Conservation (phyloP, 768 basidiomycete species). For the Psilocybe tampanensis region DNA sequence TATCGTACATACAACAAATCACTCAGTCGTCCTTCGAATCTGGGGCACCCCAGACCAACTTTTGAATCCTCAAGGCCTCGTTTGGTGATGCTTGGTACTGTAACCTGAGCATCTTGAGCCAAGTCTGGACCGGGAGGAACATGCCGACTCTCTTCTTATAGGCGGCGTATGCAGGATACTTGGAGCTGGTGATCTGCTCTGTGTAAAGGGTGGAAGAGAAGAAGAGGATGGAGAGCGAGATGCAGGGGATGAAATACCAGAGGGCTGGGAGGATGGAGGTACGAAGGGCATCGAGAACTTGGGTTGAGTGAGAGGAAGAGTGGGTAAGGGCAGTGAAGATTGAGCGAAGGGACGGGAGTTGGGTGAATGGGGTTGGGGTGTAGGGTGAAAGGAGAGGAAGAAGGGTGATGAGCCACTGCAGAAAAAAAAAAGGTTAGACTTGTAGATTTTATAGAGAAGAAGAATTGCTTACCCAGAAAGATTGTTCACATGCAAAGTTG, state of each 20-base stretch:
- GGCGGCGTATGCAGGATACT: slow-evolving; percentile 71
- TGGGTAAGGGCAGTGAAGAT: slow-evolving; percentile 14
- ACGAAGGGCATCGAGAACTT: slow-evolving; percentile 27
- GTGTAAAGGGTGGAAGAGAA: slow-evolving; percentile 77
- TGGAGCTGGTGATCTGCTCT: slow-evolving; percentile 74
- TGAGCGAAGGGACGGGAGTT: slow-evolving; percentile 17
- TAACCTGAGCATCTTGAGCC: slow-evolving; percentile 12
- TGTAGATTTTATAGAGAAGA: too few relatives aligned
- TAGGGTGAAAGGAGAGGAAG: slow-evolving; percentile 59
- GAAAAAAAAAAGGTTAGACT: background rate
- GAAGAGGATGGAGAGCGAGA: slow-evolving; percentile 73
- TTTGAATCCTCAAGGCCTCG: slow-evolving; percentile 14
- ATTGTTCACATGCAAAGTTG: slow-evolving; percentile 90
- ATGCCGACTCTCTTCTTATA: slow-evolving; percentile 83
- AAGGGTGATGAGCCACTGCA: slow-evolving; percentile 67
- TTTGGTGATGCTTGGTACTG: slow-evolving; percentile 8
- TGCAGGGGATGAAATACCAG: slow-evolving; percentile 49
- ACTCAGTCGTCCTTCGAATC: slow-evolving; percentile 4
- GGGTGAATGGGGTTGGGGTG: slow-evolving; percentile 25
- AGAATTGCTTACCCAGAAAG: slow-evolving; percentile 66
- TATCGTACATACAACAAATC: background rate
- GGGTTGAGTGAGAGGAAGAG: slow-evolving; percentile 20
- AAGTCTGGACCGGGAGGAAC: slow-evolving; percentile 54
- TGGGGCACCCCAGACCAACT: slow-evolving; percentile 22
- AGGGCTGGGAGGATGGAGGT: slow-evolving; percentile 28